Evolutionary conservation across 768 basidiomycete genomes (phyloP), one percentile per base, ranked within the genome.

Genomic region (Leccinum sublutescens): DNA sequence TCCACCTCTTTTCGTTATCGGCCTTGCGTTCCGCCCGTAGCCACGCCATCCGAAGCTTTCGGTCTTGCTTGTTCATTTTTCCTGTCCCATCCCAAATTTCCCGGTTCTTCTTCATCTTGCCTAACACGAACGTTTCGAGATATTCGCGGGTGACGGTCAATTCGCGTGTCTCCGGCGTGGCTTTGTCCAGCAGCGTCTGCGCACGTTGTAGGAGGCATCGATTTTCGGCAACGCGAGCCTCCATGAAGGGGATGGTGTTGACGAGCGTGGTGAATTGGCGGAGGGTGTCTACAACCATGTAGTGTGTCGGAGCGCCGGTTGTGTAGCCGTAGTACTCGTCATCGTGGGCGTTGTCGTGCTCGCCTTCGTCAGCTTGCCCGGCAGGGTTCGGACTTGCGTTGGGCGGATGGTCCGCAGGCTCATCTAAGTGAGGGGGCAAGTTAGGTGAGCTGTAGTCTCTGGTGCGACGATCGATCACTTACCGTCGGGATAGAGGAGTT

Each of bases 61-160:
- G 60, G 4, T 56, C 40, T 17, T 50, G 21, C 48, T 67, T 72
- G 17, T 55, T 47, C 68, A 75, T 62, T 51, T 4, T 62, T 0
- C 59, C 70, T 8, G 70, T 72, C n/a, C 73, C 72, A 33, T 73
- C 73, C 66, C 66, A 75, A 4, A 72, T 56, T n/a, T 74, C 72
- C 4, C 53, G 58, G 49, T 65, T 74, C n/a, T 62, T 40, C 56
- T 72, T 74, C 70, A 74, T 68, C 53, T 64, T 68, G 47, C n/a
- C 66, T n/a, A 73, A 21, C 12, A 70, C 36, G 45, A 64, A 56
- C 1, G 53, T 55, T 52, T 75, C 71, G 14, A 72, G 58, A n/a
- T 61, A 61, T 43, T 73, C 70, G 21, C 73, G 66, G 27, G 62
- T 65, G 50, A 65, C 55, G 7, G 56, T 27, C 29, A 64, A 11